Base-by-base conservation (phyloP, 2,329 filamentous ascomycete species). In the Exophiala lecanii-corni region DNA sequence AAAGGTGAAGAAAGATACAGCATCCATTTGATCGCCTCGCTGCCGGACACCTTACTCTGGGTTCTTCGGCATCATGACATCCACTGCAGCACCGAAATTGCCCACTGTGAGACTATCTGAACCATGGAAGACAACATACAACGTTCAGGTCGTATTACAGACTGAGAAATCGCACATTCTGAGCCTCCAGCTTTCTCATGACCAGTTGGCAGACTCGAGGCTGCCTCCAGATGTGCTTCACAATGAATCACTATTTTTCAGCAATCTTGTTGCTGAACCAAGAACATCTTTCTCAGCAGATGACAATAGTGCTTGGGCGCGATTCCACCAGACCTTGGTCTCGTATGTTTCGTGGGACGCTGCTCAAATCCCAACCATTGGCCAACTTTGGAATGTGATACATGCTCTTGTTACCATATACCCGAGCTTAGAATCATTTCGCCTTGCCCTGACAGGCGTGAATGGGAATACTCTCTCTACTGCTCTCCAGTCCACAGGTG, bases 241-340 rank as follows among this genome's bases (percentile, higher is more conserved):
- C 38, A 47, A 58, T 33, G 50, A 57, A 6, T 50, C 52, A 3
- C 49, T 65, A 7, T 53, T 49, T 5, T 64, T 62, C 49, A 60
- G 55, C 20, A 58, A 62, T 17, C 46, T 64, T 9, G 36, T 49
- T 2, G 43, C 45, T 4, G 52, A 55, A 16, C 45, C 57, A 17
- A 41, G 51, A 15, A 43, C 53, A 6, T 50, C 49, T 9, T 53
- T 57, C 2, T 50, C 54, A 2, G 40, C 54, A 1, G 55, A 53
- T 26, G 61, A 69, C 40, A 69, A 69, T 47, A 64, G 61, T 10
- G 48, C 61, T 4, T 69, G 64, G 64, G 66, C 62, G 2, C 58
- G 62, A 5, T 57, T 54, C 15, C 57, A 56, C 19, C 45, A 61
- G 41, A 61, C 55, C 23, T 61, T 59, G 2, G 49, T 58, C 10